Percentiles rank a stretch among this genome's conserved stretches.
These are phyloP conservation scores for Linum lewisii DNA, from an alignment of 345 rosid species.

Conservation along the genomic window DNA sequence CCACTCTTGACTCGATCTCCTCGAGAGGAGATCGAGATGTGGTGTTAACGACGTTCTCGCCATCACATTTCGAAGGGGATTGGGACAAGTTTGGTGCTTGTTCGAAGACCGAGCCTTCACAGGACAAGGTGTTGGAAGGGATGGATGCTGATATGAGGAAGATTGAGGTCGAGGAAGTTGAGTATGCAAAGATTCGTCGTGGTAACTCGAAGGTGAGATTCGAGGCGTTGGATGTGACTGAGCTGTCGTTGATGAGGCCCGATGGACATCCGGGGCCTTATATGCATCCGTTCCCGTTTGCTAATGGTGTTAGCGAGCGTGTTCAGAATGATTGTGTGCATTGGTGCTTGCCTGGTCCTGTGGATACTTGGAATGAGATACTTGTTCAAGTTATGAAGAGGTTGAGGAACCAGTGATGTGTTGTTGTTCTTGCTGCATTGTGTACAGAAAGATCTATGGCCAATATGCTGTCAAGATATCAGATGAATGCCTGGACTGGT, in stretches of 20 bases:
- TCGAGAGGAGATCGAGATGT: conserved; percentile 27
- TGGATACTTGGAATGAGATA: conserved; percentile 92
- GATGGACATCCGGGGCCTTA: conserved; percentile 97
- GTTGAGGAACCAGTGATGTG: conserved; percentile 25
- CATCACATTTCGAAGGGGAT: conserved; percentile 89
- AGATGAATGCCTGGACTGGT: too few relatives aligned
- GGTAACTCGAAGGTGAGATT: conserved; percentile 27
- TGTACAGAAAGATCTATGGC: too few relatives aligned
- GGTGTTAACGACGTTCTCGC: conserved; percentile 68
- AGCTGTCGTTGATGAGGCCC: conserved; percentile 54
- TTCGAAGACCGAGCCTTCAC: conserved; percentile 66
- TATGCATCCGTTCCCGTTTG: conserved; percentile 70
- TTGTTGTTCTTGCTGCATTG: too few relatives aligned
- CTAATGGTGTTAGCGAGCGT: conserved; percentile 53
- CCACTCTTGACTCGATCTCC: conserved; percentile 38
- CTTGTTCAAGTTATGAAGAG: conserved; percentile 49
- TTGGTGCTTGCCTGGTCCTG: conserved; percentile 95
- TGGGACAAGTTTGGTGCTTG: conserved; percentile 95
- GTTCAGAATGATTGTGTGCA: conserved; percentile 93
- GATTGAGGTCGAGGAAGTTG: conserved; percentile 58
- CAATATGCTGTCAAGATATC: too few relatives aligned
- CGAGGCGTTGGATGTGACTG: conserved; percentile 69
- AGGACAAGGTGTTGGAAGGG: conserved; percentile 58
- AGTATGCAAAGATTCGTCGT: conserved; percentile 30
- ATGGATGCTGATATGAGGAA: conserved; percentile 64